Base-by-base conservation (phyloP, 176 grass and related monocot species). In the Paspalum vaginatum region DNA sequence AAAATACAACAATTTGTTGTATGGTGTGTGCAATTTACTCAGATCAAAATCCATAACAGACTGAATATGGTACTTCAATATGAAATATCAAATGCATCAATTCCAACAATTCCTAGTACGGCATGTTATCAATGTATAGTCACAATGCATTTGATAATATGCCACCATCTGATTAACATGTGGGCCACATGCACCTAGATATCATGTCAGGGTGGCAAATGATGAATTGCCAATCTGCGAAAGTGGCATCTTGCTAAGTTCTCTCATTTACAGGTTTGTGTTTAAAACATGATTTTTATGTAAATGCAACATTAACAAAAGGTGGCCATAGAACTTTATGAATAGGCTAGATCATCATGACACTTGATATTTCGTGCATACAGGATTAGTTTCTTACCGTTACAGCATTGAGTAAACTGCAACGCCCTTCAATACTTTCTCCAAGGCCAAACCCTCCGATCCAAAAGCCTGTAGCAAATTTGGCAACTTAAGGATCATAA, bases 401-500 rank as follows among this genome's bases (percentile, higher is more conserved):
- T 67, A 91, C 81, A 53, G 92, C 88, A 89, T 93, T 75, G 41
- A 98, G 92, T 62, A 98, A 87, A 89, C 60, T 79, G 51, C 77
- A 83, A 15, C 92, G 90, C 83, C 93, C 95, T 84, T 98, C 95
- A 24, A 87, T 72, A 79, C 65, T 89, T 52, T 98, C 95, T 68
- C 95, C 95, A 81, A 94, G 64, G 20, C 95, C 95, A 91, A 98
- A 98, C 57, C 92, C 95, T 58, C 92, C 95, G 70, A 98, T 94
- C 86, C 88, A 94, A 91, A 92, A 98, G 22, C 92, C 95, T 98
- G 78, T 14, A 89, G 8, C 38, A 79, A 70, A 40, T 15, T 50
- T 61, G 42, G 56, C 43, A 86, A 78, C 25, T 79, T 70, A 72
- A 40, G n/a, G 1, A 32, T 70, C 18, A 75, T 41, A 46, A 63